Conservation (phyloP, 2,329 filamentous ascomycete genomes). For the Colletotrichum sidae region DNA sequence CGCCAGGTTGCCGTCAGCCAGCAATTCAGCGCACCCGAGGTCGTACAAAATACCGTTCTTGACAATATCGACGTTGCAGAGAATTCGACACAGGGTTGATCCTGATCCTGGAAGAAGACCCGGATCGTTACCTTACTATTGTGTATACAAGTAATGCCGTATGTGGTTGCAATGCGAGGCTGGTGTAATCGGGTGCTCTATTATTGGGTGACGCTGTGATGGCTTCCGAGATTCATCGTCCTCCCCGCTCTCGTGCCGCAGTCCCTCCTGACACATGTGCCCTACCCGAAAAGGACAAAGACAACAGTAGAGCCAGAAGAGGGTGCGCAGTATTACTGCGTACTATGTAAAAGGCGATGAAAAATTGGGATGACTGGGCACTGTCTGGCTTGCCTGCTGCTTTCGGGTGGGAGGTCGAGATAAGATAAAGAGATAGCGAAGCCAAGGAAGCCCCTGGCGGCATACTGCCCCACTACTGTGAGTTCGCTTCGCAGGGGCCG, state of each 20-base stretch:
- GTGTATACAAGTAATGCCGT: constrained; percentile 1
- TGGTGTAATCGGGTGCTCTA: constrained; percentile 8
- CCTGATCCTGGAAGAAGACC: constrained; percentile 6
- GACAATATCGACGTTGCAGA: not conserved
- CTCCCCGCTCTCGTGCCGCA: constrained; percentile 3
- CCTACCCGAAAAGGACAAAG: not conserved
- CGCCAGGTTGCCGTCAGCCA: constrained; percentile 5
- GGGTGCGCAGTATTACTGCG: not conserved
- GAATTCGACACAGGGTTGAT: constrained; percentile 10
- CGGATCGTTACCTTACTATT: constrained; percentile 7
- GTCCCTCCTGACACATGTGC: too few relatives aligned
- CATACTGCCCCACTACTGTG: not conserved
- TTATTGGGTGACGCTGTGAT: constrained; percentile 18
- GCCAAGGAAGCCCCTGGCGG: constrained; percentile 25
- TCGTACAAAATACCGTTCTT: not conserved
- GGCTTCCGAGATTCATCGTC: not conserved
- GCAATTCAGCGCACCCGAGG: not conserved
- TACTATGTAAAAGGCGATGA: not conserved
- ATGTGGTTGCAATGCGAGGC: not conserved
- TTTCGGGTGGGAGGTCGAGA: constrained; percentile 25
- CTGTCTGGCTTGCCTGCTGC: constrained; percentile 5
- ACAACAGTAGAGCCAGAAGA: not conserved
- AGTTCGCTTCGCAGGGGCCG: not conserved
- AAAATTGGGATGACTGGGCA: constrained; percentile 31
- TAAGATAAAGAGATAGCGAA: constrained; percentile 35